These are phyloP conservation scores for Ustilago loliicola DNA, from an alignment of 1,284 basidiomycete species.

Conservation along the genomic window DNA sequence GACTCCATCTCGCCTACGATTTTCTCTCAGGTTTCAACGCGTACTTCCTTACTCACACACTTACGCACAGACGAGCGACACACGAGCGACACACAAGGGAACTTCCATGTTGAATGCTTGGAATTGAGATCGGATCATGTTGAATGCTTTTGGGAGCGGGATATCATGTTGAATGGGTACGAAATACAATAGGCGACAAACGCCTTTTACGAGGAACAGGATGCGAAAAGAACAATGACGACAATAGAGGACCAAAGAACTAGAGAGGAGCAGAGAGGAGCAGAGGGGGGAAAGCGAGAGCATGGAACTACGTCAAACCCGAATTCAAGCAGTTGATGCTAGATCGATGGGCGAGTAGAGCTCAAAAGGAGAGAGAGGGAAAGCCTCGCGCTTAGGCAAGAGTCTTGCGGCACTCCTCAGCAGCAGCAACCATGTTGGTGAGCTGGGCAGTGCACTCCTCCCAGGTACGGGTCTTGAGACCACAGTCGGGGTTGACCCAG, in stretches of 20 bases:
- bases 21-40: slow-evolving; percentile 5
- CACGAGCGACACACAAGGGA: neutral
- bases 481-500: slow-evolving; percentile 92
- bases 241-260: slow-evolving; percentile 33
- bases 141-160: slow-evolving; percentile 55
- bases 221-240: slow-evolving; percentile 32
- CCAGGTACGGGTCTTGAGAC: slow-evolving; percentile 72
- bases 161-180: slow-evolving; percentile 61
- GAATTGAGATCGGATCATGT: slow-evolving; percentile 46
- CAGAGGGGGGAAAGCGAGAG: neutral
- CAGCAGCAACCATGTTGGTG: slow-evolving; percentile 72
- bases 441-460: slow-evolving; percentile 77
- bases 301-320: neutral
- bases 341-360: slow-evolving; percentile 22
- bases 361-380: neutral
- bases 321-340: slow-evolving; percentile 45
- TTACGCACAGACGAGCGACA: no score
- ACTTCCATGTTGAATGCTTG: slow-evolving; percentile 51
- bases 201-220: slow-evolving; percentile 18
- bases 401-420: slow-evolving; percentile 84
- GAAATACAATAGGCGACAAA: slow-evolving; percentile 46
- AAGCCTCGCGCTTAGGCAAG: slow-evolving; percentile 51
- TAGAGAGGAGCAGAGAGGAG: slow-evolving; percentile 18
- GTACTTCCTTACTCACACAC: no score
- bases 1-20: neutral